Percentiles rank a stretch among this genome's conserved stretches.
Evolutionary conservation across 108 stramenopile species (phyloP).

Genomic region (Stephanodiscus triporus): DNA sequence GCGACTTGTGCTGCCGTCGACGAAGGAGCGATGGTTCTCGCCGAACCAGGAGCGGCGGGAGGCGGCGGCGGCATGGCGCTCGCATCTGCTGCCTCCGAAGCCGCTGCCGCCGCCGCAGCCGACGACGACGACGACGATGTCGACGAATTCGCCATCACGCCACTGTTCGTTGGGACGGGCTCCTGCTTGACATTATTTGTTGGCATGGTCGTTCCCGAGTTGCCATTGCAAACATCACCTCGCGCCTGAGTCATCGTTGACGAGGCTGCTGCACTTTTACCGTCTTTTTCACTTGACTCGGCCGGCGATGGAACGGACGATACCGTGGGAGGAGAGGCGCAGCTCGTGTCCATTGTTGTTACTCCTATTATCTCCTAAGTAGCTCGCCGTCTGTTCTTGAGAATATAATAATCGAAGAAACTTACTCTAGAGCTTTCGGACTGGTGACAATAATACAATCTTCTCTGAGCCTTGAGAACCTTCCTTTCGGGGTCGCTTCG

Average conservation of each 20-base stretch:
- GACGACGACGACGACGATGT: conserved; percentile 5
- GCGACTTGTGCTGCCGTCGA: background rate
- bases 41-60: conserved; percentile 17
- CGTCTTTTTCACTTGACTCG: background rate
- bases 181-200: background rate
- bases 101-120: background rate
- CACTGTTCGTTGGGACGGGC: background rate
- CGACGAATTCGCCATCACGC: background rate
- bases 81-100: conserved; percentile 16
- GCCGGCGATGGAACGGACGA: background rate
- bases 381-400: too few species aligned
- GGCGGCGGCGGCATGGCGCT: conserved; percentile 51
- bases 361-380: too few species aligned
- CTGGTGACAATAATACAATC: too few species aligned
- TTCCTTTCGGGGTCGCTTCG: too few species aligned
- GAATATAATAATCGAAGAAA: too few species aligned
- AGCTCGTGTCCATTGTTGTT: conserved; percentile 3
- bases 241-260: background rate
- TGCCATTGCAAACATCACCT: background rate
- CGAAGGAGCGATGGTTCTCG: background rate
- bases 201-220: background rate
- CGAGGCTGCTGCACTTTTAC: background rate
- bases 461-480: too few species aligned
- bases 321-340: background rate
- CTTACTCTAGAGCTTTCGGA: too few species aligned